Evolutionary conservation across 768 basidiomycete genomes (phyloP).

Genomic region (Agrocybe praecox): DNA sequence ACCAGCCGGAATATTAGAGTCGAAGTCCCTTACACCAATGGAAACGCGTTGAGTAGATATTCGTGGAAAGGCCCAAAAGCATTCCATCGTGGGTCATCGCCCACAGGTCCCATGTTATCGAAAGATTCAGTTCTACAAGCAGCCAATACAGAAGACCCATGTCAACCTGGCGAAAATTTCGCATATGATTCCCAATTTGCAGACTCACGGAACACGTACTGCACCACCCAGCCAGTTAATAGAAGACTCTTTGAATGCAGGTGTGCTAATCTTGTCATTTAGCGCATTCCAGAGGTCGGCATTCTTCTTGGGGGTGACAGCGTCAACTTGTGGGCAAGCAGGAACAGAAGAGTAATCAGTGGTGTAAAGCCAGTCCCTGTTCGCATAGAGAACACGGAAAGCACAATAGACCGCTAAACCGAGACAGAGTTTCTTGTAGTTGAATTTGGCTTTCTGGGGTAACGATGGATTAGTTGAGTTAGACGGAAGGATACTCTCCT

Average conservation of each 20-base stretch:
- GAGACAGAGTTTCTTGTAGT: background rate
- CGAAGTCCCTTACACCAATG: conserved; percentile 56
- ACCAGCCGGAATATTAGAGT: background rate
- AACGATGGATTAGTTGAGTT: background rate
- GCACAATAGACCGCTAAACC: conserved; percentile 4
- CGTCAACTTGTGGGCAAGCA: conserved; percentile 38
- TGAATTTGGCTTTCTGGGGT: background rate
- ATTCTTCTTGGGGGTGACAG: conserved; percentile 41
- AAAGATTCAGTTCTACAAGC: conserved; percentile 51
- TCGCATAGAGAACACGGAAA: conserved; percentile 2
- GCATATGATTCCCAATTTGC: background rate
- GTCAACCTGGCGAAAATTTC: background rate
- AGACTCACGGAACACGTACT: conserved; percentile 44
- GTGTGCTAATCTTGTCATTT: conserved; percentile 30
- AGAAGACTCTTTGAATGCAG: conserved; percentile 40
- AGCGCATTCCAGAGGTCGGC: conserved; percentile 37
- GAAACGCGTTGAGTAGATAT: conserved; percentile 55
- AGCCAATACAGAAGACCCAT: background rate
- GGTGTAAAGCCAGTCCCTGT: background rate
- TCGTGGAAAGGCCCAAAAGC: conserved; percentile 55
- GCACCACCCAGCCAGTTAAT: conserved; percentile 52
- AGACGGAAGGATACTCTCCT: conserved; percentile 44
- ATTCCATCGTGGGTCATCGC: conserved; percentile 56
- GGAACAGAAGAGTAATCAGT: background rate
- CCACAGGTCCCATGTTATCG: conserved; percentile 50